Evolutionary conservation across 257 asterid species (phyloP), one percentile per base, ranked within the genome.

Genomic region (Asclepias syriaca): DNA sequence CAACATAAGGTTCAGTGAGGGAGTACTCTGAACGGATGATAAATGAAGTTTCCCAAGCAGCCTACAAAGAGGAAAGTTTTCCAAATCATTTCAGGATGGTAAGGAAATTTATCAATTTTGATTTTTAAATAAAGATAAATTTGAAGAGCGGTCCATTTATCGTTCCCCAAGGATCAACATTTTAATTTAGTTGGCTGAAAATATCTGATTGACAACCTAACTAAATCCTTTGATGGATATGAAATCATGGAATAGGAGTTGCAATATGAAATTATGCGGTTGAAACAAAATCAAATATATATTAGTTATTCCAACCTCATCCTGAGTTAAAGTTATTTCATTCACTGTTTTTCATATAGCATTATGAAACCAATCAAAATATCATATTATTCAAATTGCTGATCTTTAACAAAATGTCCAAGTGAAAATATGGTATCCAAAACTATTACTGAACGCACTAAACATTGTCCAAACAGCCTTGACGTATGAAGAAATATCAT

Each of bases 1-100:
- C 96, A 70, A 90, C 95, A 69, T 84, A 92, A 64, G 99, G 99
- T 72, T 95, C 99, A n/a, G 98, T 89, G 77, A 95, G 59, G 53
- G 96, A 81, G 71, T 82, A 65, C 60, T 95, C 99, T 8, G 96
- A 88, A 74, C 73, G 74, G 73, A 95, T 88, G 63, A 85, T 67
- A 75, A 83, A 87, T 65, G 92, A 87, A 57, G 89, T 79, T 78
- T 95, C 97, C 90, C 87, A 84, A 49, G 95, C 88, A 80, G 87
- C 96, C 99, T 95, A 78, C 45, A 78, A 27, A 81, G 83, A 58
- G 73, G 37, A 57, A 57, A 68, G 63, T 65, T 75, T 63, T 72
- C 70, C 32, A 75, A 69, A 73, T 32, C 72, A 57, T 54, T 65
- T 19, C 69, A 57, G 18, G 58, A 66, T 18, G 39, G 43, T 16